These are phyloP conservation scores for Monosporascus cannonballus DNA, from an alignment of 2,329 filamentous ascomycete species.

Conservation along the genomic window DNA sequence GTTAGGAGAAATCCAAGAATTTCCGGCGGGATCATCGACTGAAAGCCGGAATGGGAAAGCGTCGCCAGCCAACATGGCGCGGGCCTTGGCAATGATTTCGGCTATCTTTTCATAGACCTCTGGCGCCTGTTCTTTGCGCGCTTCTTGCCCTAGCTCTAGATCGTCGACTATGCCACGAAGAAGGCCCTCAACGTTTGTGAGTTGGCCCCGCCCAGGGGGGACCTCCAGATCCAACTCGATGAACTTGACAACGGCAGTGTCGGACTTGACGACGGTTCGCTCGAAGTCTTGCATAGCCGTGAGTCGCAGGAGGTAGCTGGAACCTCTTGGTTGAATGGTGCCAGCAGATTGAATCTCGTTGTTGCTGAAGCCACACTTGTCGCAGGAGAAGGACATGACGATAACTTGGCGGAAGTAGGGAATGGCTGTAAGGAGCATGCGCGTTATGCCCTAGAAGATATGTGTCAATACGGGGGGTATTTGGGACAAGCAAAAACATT, in stretches of 20 bases:
- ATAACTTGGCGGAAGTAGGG: conserved; percentile 98
- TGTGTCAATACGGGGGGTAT: not conserved
- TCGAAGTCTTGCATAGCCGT: conserved; percentile 69
- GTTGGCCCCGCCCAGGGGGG: conserved; percentile 80
- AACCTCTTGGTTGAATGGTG: conserved; percentile 82
- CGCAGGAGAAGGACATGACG: conserved; percentile 93
- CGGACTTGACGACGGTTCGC: conserved; percentile 87
- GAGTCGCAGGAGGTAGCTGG: conserved; percentile 75
- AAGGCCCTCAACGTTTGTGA: conserved; percentile 90
- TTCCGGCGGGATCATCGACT: conserved; percentile 87
- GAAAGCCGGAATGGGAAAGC: conserved; percentile 83
- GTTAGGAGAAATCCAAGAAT: conserved; percentile 92
- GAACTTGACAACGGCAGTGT: conserved; percentile 77
- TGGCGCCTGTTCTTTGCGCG: conserved; percentile 69
- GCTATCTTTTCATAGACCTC: conserved; percentile 75
- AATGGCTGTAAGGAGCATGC: conserved; percentile 83
- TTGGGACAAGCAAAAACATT: not conserved
- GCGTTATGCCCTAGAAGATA: conserved; percentile 63
- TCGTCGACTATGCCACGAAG: conserved; percentile 73
- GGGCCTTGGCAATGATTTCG: conserved; percentile 66
- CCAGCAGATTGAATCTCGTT: conserved; percentile 92
- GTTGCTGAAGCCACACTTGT: conserved; percentile 83
- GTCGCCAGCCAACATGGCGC: conserved; percentile 70
- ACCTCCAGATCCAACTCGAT: conserved; percentile 93
- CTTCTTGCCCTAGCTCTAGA: conserved; percentile 74